Base-by-base conservation (phyloP, 164 flowering plant species). In the Tinospora cordifolia region DNA sequence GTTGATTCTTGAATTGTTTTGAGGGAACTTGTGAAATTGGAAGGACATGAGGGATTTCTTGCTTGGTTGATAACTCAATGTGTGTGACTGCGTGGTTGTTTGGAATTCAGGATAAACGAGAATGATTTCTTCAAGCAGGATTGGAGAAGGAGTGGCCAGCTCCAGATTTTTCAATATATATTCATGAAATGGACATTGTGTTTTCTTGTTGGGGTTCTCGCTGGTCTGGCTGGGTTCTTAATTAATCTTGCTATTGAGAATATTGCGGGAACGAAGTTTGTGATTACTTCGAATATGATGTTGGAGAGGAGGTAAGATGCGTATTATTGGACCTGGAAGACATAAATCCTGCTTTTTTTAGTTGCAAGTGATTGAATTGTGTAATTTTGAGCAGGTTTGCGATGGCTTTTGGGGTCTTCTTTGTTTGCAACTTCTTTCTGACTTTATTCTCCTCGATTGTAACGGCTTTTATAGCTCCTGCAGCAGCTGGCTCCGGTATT, bases 401-500 rank as follows among this genome's bases (percentile, higher is more conserved):
- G 62, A 47, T 72, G 75, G 93, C 92, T 9, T 93, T 93, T 79
- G 76, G 76, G 6, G 79, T 84, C 24, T 90, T 90, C 68, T 71
- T 83, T 6, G 76, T 60, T 54, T 78, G 84, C 9, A 93, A 93
- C 77, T 78, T 90, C 21, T 83, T 66, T 58, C 85, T 90, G 22
- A 87, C 90, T 19, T 79, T 93, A 21, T 84, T 89, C 58, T 85
- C 98, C 1, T 73, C 87, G 11, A n/a, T 81, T 30, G 77, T 90
- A 63, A 89, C 95, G 51, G 83, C 86, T 19, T 84, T 69, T 67
- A 21, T 89, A 54, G 81, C 93, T 0, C 97, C 98, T 14, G 84
- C 81, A 14, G 93, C 97, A 10, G 88, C 97, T 71, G 97, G 97
- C 14, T 90, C 98, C 0, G 97, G 98, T 65, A 87, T 90, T 66